Evolutionary conservation across 805 yeast genomes (phyloP).

Genomic region (Wickerhamiella occidentalis): DNA sequence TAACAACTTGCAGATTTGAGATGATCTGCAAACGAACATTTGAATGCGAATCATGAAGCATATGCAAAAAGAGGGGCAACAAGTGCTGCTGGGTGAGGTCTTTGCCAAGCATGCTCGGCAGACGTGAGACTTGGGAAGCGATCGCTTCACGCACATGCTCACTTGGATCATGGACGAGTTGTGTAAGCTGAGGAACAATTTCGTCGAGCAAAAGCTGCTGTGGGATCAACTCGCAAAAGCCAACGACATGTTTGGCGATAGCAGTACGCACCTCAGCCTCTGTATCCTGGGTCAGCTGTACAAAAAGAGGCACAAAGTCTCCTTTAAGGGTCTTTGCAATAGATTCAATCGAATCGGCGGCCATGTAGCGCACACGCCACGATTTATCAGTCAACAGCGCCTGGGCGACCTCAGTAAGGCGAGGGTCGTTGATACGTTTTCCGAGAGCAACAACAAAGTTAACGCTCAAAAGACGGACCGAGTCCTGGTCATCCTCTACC

Average conservation of each 20-base stretch:
- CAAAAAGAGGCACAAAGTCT: slow-evolving; percentile 53
- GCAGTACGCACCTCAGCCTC: slow-evolving; percentile 98
- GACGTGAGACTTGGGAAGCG: slow-evolving; percentile 74
- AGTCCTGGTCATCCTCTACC: slow-evolving; percentile 81
- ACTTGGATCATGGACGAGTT: slow-evolving; percentile 76
- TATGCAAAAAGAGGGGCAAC: slow-evolving; percentile 76
- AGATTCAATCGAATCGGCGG: slow-evolving; percentile 81
- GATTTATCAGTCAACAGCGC: slow-evolving; percentile 75
- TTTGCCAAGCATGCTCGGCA: slow-evolving; percentile 76
- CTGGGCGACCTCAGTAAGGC: slow-evolving; percentile 37
- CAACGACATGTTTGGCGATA: slow-evolving; percentile 79
- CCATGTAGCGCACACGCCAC: slow-evolving; percentile 98
- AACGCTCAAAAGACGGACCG: slow-evolving; percentile 80
- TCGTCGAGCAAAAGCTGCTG: slow-evolving; percentile 47
- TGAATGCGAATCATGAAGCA: slow-evolving; percentile 94
- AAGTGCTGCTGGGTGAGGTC: slow-evolving; percentile 71
- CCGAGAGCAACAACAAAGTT: slow-evolving; percentile 79
- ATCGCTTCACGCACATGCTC: slow-evolving; percentile 89
- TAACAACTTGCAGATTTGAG: slow-evolving; percentile 80
- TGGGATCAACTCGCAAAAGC: slow-evolving; percentile 27
- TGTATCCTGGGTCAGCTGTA: slow-evolving; percentile 69
- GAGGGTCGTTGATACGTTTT: slow-evolving; percentile 21
- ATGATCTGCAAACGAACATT: slow-evolving; percentile 92
- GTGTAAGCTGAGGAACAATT: slow-evolving; percentile 72
- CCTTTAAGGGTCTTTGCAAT: slow-evolving; percentile 52